Evolutionary conservation across 2,329 filamentous ascomycete genomes (phyloP).

Genomic region (Fusarium sp.): DNA sequence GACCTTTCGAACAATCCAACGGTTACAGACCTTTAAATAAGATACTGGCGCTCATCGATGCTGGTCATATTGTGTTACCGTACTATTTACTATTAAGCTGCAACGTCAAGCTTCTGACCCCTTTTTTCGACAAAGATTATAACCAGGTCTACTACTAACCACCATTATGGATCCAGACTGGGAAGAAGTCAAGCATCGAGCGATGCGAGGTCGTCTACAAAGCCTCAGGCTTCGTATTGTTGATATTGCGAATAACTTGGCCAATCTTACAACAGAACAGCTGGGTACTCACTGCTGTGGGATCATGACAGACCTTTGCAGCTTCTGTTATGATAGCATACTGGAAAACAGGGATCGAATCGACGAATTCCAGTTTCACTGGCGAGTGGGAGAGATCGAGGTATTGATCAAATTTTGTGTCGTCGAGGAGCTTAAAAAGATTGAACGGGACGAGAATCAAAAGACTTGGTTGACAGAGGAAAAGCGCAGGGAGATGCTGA

Average conservation of each 20-base stretch:
- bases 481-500: background rate
- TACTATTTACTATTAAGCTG: too few relatives aligned
- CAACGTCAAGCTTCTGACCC: accelerated
- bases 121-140: accelerated
- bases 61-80: accelerated
- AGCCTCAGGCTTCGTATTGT: background rate
- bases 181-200: background rate
- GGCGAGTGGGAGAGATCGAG: background rate
- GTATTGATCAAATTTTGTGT: background rate
- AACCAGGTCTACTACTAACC: accelerated
- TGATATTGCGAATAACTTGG: background rate
- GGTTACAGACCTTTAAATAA: background rate
- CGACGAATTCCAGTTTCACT: background rate
- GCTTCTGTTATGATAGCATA: background rate
- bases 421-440: background rate
- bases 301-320: background rate
- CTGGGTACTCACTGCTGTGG: background rate
- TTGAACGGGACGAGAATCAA: too few relatives aligned
- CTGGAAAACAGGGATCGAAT: background rate
- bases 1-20: background rate
- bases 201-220: background rate
- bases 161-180: background rate
- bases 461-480: too few relatives aligned
- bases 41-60: accelerated
- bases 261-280: background rate